phyloP scores from a whole-genome alignment of 2,329 filamentous ascomycete genomes.

The Talaromyces sp. region DNA sequence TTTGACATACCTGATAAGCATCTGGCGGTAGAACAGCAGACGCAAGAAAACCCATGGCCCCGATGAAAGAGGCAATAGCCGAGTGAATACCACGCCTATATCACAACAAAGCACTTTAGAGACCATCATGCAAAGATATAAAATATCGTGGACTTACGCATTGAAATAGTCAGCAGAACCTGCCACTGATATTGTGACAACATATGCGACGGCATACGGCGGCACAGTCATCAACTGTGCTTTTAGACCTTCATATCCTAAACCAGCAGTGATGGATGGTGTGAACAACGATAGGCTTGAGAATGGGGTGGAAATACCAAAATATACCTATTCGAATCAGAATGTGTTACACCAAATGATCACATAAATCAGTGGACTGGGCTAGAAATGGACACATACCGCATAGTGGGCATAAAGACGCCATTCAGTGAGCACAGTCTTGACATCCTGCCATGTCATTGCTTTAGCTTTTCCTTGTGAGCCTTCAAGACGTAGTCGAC shows the following conservation, averaged over 20 bases:
- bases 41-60: constrained; percentile 57
- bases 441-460: constrained; percentile 23
- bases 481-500: constrained; percentile 19
- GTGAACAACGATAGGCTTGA: constrained; percentile 60
- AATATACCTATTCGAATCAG: constrained; percentile 42
- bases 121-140: neutral
- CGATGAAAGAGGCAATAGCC: constrained; percentile 49
- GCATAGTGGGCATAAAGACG: constrained; percentile 42
- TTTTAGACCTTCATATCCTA: constrained; percentile 54
- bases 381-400: constrained; percentile 32
- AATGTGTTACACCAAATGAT: neutral
- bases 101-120: neutral
- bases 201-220: constrained; percentile 60
- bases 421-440: constrained; percentile 21
- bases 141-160: constrained; percentile 23
- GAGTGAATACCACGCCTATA: constrained; percentile 50
- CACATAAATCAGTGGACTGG: neutral
- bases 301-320: constrained; percentile 55
- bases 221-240: constrained; percentile 67
- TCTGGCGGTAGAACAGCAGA: constrained; percentile 62
- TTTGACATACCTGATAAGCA: constrained; percentile 48
- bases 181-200: constrained; percentile 50
- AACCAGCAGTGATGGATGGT: constrained; percentile 61
- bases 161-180: constrained; percentile 59
- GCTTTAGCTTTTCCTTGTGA: constrained; percentile 19